Percentiles rank a stretch among this genome's conserved stretches.
phyloP scores from a whole-genome alignment of 1,139 yeast genomes.

The Candida freyschussii region DNA sequence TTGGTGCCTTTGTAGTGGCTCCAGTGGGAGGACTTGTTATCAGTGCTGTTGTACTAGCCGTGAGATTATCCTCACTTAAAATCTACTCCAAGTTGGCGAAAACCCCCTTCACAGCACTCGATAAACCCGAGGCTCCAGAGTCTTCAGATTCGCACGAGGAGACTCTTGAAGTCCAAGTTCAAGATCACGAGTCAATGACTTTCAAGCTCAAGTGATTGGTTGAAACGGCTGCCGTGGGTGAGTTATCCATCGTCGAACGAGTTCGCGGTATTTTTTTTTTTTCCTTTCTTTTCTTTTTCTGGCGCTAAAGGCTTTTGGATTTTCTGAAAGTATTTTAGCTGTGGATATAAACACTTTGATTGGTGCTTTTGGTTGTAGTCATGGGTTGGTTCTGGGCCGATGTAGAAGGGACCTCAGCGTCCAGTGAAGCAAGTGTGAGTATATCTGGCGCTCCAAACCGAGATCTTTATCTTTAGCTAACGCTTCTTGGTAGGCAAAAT shows the following conservation, averaged over 20 bases:
- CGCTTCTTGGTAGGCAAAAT: conserved; percentile 33
- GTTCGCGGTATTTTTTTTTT: background rate
- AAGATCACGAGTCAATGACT: too few species aligned
- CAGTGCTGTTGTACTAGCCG: conserved; percentile 46
- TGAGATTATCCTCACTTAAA: conserved; percentile 42
- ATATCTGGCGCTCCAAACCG: too few species aligned
- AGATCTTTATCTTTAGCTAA: too few species aligned
- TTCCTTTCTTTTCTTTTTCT: conserved; percentile 1
- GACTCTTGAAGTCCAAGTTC: too few species aligned
- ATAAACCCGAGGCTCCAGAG: conserved; percentile 37
- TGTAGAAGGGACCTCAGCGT: conserved; percentile 10
- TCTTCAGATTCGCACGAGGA: too few species aligned
- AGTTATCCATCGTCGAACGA: too few species aligned
- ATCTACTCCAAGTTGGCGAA: conserved; percentile 37
- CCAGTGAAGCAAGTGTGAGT: conserved; percentile 2
- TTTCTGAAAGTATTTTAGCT: too few species aligned
- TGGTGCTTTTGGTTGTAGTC: too few species aligned
- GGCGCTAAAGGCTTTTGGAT: background rate
- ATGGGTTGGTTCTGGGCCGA: conserved; percentile 89
- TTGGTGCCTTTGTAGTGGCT: conserved; percentile 91
- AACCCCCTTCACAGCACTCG: conserved; percentile 51
- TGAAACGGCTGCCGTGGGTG: too few species aligned
- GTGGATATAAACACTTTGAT: too few species aligned
- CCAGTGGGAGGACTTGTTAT: conserved; percentile 74
- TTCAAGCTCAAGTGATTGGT: too few species aligned